Evolutionary conservation across 768 basidiomycete genomes (phyloP), one percentile per base, ranked within the genome.

Genomic region (Phylloporus rhodoxanthus): DNA sequence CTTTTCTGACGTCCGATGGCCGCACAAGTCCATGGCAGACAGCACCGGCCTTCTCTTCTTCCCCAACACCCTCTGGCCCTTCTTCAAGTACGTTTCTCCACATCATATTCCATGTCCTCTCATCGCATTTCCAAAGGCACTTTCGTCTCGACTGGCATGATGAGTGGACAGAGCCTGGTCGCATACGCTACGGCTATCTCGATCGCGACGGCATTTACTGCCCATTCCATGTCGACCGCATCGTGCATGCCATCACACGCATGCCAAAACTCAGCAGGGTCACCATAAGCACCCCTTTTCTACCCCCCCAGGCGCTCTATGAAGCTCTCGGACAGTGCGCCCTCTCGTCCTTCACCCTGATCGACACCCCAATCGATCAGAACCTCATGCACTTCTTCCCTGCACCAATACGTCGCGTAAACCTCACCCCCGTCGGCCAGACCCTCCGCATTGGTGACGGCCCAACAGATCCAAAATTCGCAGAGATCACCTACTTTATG

Each of bases 321-420:
- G 55, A 60, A 37, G 57, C 63, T 0, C 53, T 68, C 10, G 61
- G 60, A 19, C 59, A 57, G 17, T 70, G 32, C 10, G 61, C 58
- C 8, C 61, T 68, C 17, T 54, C 53, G 41, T 50, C 67, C 1
- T 59, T 68, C 20, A 55, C 59, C 2, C 52, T 67, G 37, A 52
- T 65, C 51, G 67, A 70, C 56, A 68, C 67, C 1, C 67, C 67
- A 23, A 63, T 68, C 54, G 67, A 69, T 53, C 68, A 68, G 21
- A 67, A 65, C 48, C 60, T 67, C 45, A 55, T 59, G 53, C 64
- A 65, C 4, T 61, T 67, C 43, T 68, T 44, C 48, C 59, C 66
- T 23, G 53, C 51, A 2, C 45, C 58, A 20, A 48, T 67, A 40
- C 57, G 58, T 2, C 59, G 59, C 8, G 45, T 69, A n/a, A 64